A percentile compares a stretch with the other conserved stretches of the same genome.
Conservation (phyloP, 805 yeast genomes). For the Teunomyces panamensis region DNA sequence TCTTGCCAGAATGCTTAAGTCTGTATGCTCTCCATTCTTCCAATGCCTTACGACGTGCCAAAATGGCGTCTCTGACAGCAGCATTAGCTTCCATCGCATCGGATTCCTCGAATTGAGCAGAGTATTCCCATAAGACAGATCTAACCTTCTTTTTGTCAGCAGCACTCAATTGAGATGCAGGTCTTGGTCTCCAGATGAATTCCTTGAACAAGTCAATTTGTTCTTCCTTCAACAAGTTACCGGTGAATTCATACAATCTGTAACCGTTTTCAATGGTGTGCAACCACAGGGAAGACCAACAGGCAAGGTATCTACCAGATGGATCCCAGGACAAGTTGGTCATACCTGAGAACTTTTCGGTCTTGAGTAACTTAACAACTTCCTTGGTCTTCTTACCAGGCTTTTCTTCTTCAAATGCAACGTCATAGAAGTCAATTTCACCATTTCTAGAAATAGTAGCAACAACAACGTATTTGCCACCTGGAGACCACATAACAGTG, state of each 20-base stretch:
- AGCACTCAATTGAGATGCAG: constrained; percentile 68
- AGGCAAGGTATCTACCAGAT: constrained; percentile 85
- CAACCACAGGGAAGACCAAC: constrained; percentile 84
- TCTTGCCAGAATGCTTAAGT: constrained; percentile 31
- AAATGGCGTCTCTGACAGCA: constrained; percentile 84
- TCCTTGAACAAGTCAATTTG: constrained; percentile 79
- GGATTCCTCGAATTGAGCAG: constrained; percentile 88
- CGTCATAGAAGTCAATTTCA: constrained; percentile 81
- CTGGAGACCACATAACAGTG: constrained; percentile 84
- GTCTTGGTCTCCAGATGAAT: constrained; percentile 97
- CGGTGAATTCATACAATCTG: constrained; percentile 82
- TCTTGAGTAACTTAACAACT: constrained; percentile 54
- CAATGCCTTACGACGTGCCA: constrained; percentile 75
- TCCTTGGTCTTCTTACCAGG: constrained; percentile 44
- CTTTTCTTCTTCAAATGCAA: constrained; percentile 74
- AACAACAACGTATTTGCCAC: constrained; percentile 76
- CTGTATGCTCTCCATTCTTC: constrained; percentile 88
- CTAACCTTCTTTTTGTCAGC: constrained; percentile 86
- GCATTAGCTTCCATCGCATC: constrained; percentile 96
- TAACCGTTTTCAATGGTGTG: constrained; percentile 88
- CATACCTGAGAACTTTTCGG: constrained; percentile 69
- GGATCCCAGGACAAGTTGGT: constrained; percentile 93
- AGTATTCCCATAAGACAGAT: constrained; percentile 83
- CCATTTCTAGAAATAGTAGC: constrained; percentile 52
- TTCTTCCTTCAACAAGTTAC: constrained; percentile 73